A percentile compares a stretch with the other conserved stretches of the same genome.
phyloP scores from a whole-genome alignment of 2,329 filamentous ascomycete genomes.

The Sporothrix pseudoabietina region DNA sequence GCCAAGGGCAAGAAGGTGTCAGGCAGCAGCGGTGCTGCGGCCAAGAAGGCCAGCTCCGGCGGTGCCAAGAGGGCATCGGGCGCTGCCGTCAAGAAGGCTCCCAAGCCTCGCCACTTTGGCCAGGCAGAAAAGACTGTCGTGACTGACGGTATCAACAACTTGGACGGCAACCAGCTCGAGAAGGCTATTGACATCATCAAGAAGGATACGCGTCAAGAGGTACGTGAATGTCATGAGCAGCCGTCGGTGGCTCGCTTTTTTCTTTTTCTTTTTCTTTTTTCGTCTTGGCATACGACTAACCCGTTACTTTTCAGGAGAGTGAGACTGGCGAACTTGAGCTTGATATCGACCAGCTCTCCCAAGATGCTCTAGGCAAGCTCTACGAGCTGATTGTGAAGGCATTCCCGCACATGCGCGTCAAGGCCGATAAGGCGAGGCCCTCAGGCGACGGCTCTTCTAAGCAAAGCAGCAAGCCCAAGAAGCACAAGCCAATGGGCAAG shows the following conservation, averaged over 20 bases:
- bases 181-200: conserved; percentile 89
- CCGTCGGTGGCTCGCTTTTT: neutral
- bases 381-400: conserved; percentile 49
- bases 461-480: conserved; percentile 60
- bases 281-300: conserved; percentile 27
- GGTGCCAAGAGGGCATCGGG: conserved; percentile 43
- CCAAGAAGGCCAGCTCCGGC: conserved; percentile 36
- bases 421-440: conserved; percentile 42
- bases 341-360: conserved; percentile 60
- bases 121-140: conserved; percentile 89
- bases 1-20: conserved; percentile 55
- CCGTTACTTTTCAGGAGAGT: conserved; percentile 51
- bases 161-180: conserved; percentile 76
- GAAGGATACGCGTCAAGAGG: conserved; percentile 76
- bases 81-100: conserved; percentile 48
- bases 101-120: conserved; percentile 64
- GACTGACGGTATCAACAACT: conserved; percentile 77
- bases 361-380: conserved; percentile 58
- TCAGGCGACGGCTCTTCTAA: conserved; percentile 35
- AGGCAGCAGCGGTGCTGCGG: conserved; percentile 22
- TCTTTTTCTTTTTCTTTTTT: conserved; percentile 14
- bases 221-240: conserved; percentile 35
- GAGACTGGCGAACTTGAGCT: conserved; percentile 61
- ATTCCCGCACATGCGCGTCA: conserved; percentile 44
- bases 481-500: conserved; percentile 78